These are phyloP conservation scores for Aphanomyces astaci DNA, from an alignment of 352 stramenopile genomes.

Conservation along the genomic window DNA sequence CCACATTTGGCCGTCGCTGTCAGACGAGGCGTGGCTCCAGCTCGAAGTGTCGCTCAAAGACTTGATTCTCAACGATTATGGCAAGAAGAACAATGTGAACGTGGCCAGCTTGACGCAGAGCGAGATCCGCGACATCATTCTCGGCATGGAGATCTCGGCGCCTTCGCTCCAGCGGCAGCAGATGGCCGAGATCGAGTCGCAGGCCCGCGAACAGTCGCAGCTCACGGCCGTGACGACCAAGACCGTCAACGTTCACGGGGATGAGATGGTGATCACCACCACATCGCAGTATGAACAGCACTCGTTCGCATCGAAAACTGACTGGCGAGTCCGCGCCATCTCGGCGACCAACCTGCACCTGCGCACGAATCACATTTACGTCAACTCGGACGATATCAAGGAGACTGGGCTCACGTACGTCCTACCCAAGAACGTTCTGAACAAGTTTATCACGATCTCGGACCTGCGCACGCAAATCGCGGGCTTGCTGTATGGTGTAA, in stretches of 20 bases:
- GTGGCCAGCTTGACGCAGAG: slow-evolving; percentile 98
- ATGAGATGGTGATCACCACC: slow-evolving; percentile 99
- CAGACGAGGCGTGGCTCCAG: slow-evolving; percentile 99
- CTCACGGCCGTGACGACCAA: slow-evolving; percentile 98
- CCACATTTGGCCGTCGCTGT: slow-evolving; percentile 98
- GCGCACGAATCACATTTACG: slow-evolving; percentile 99
- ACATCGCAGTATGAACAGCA: slow-evolving; percentile 99
- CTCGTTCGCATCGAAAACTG: slow-evolving; percentile 98
- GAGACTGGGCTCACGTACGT: slow-evolving; percentile 99
- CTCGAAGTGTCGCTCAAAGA: slow-evolving; percentile 99
- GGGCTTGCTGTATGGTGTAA: slow-evolving; percentile 98
- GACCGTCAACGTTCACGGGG: slow-evolving; percentile 98
- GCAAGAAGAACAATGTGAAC: slow-evolving; percentile 99
- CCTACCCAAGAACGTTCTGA: slow-evolving; percentile 98
- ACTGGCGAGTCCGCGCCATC: slow-evolving; percentile 98
- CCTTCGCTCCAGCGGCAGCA: slow-evolving; percentile 98
- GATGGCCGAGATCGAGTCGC: slow-evolving; percentile 99
- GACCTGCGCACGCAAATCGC: slow-evolving; percentile 97
- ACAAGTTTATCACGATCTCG: slow-evolving; percentile 98
- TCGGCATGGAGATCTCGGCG: slow-evolving; percentile 99
- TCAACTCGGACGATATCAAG: slow-evolving; percentile 96
- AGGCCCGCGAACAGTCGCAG: slow-evolving; percentile 96
- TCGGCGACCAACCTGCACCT: slow-evolving; percentile 98
- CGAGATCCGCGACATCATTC: slow-evolving; percentile 99
- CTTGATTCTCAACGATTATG: slow-evolving; percentile 98